A percentile compares a stretch with the other conserved stretches of the same genome.
These are phyloP conservation scores for Viola odorata DNA, from an alignment of 345 rosid species.

Conservation along the genomic window DNA sequence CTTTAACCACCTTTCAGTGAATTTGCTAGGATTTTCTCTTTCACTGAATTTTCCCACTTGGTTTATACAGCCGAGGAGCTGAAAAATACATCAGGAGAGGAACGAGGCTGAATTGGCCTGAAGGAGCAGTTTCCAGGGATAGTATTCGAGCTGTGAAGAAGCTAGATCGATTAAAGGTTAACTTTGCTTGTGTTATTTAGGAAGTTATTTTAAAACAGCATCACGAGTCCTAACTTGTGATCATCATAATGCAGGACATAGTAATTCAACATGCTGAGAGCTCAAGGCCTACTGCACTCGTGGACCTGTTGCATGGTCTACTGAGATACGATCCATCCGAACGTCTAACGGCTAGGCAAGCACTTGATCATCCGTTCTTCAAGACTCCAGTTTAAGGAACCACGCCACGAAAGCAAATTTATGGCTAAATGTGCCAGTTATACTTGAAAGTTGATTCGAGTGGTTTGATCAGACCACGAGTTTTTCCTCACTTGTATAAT, in stretches of 20 bases:
- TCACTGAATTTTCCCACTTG: neutral
- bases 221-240: neutral
- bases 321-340: conserved; percentile 61
- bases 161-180: conserved; percentile 57
- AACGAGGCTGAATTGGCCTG: conserved; percentile 72
- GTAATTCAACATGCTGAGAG: conserved; percentile 42
- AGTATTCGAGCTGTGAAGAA: conserved; percentile 79
- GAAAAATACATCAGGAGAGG: conserved; percentile 71
- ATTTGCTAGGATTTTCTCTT: neutral
- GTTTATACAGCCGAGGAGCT: conserved; percentile 46
- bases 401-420: neutral
- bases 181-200: neutral
- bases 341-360: conserved; percentile 61
- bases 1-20: too few relatives aligned
- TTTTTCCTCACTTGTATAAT: neutral
- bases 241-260: conserved; percentile 40
- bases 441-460: neutral
- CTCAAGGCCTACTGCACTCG: conserved; percentile 36
- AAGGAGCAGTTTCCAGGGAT: conserved; percentile 74
- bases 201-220: neutral
- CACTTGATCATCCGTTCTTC: conserved; percentile 74
- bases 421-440: neutral
- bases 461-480: neutral
- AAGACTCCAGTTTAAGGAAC: conserved; percentile 24
- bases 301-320: conserved; percentile 54